Evolutionary conservation across 495 filamentous ascomycete genomes (phyloP).

Genomic region (Hypomontagnella monticulosa): DNA sequence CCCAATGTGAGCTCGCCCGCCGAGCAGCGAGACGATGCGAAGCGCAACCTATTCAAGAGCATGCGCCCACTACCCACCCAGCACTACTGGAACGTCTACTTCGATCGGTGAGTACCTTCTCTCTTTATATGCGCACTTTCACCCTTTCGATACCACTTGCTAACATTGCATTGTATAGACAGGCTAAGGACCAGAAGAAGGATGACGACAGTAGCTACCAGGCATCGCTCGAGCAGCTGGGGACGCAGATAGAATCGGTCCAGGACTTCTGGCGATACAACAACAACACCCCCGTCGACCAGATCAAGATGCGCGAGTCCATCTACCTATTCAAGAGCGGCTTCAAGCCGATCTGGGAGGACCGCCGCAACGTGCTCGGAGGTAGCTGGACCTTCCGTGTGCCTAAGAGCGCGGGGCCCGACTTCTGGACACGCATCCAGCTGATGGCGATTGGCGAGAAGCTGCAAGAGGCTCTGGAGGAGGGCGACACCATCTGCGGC

Average conservation of each 20-base stretch:
- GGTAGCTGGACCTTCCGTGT: slow-evolving; percentile 91
- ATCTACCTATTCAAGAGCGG: slow-evolving; percentile 90
- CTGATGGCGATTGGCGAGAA: slow-evolving; percentile 86
- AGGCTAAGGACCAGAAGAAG: slow-evolving; percentile 54
- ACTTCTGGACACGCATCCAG: slow-evolving; percentile 83
- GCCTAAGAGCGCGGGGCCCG: slow-evolving; percentile 72
- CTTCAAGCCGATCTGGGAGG: slow-evolving; percentile 90
- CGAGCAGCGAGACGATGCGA: slow-evolving; percentile 67
- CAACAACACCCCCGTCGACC: slow-evolving; percentile 84
- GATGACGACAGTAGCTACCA: slow-evolving; percentile 62
- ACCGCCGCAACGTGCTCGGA: slow-evolving; percentile 80
- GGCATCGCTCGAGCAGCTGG: slow-evolving; percentile 71
- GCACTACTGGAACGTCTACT: slow-evolving; percentile 70
- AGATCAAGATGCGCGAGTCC: slow-evolving; percentile 80
- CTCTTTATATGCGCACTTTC: not conserved
- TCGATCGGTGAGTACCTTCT: slow-evolving; percentile 56
- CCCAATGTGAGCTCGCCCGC: slow-evolving; percentile 62
- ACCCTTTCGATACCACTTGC: not conserved
- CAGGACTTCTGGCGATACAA: slow-evolving; percentile 88
- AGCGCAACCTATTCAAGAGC: slow-evolving; percentile 67
- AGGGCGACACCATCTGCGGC: slow-evolving; percentile 82
- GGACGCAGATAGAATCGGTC: slow-evolving; percentile 74
- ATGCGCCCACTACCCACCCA: slow-evolving; percentile 68
- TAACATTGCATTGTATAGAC: slow-evolving; percentile 42
- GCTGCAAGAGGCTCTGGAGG: slow-evolving; percentile 77